These are phyloP conservation scores for Tanacetum coccineum DNA, from an alignment of 129 eudicot genomes.

Conservation along the genomic window DNA sequence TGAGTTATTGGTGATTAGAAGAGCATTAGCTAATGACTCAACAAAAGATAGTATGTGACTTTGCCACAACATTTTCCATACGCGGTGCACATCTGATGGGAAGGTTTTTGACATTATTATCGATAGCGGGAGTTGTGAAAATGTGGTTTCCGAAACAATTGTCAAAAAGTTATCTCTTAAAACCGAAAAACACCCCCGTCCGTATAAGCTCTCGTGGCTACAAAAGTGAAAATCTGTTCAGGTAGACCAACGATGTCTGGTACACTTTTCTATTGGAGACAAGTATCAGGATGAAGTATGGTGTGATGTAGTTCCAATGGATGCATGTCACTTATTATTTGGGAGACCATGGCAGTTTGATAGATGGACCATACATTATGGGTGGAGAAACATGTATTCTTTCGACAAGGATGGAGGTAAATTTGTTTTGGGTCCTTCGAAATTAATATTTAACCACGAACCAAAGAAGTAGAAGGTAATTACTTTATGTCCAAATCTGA, in stretches of 20 bases:
- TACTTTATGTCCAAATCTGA: background rate
- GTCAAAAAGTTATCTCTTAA: background rate
- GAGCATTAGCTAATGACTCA: background rate
- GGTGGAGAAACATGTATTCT: background rate
- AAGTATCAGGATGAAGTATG: background rate
- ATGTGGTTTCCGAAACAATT: background rate
- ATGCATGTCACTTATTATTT: background rate
- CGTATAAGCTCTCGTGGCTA: slow-evolving; percentile 5
- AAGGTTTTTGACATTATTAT: slow-evolving; percentile 8
- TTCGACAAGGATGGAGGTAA: background rate
- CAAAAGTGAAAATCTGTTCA: background rate
- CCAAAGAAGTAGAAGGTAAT: background rate
- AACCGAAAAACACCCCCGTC: slow-evolving; percentile 4
- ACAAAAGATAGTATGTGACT: slow-evolving; percentile 1
- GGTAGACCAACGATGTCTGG: background rate
- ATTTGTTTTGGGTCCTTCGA: background rate
- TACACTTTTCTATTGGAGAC: background rate
- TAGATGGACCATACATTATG: background rate
- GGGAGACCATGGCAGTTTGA: background rate
- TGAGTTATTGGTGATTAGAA: background rate
- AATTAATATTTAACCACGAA: background rate
- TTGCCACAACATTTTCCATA: background rate
- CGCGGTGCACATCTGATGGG: background rate
- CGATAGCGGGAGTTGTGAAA: background rate
- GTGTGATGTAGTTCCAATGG: background rate